phyloP scores from a whole-genome alignment of 257 asterid genomes.

The Sherardia arvensis region DNA sequence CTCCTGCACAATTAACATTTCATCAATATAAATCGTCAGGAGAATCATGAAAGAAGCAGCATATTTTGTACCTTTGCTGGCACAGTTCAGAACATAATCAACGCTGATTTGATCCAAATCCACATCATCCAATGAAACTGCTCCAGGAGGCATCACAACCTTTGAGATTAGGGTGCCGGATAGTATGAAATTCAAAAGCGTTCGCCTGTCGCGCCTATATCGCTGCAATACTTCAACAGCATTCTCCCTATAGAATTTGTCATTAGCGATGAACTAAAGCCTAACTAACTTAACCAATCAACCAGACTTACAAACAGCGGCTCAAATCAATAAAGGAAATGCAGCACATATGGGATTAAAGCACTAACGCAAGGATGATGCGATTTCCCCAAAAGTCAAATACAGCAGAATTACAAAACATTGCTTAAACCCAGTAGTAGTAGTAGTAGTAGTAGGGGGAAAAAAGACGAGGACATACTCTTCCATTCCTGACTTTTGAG shows the following conservation, averaged over 20 bases:
- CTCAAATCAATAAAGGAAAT: background rate
- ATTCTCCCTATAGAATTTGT: slow-evolving; percentile 43
- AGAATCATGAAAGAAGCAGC: slow-evolving; percentile 7
- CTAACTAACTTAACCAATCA: background rate
- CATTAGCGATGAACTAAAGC: background rate
- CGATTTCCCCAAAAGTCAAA: background rate
- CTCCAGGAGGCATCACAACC: slow-evolving; percentile 98
- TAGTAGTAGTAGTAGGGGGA: no score
- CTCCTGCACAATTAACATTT: slow-evolving; percentile 39
- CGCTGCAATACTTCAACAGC: slow-evolving; percentile 73
- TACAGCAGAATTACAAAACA: background rate
- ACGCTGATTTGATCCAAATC: slow-evolving; percentile 98
- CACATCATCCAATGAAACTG: slow-evolving; percentile 91
- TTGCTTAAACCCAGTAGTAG: background rate
- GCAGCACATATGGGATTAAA: background rate
- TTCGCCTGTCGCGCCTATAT: slow-evolving; percentile 79
- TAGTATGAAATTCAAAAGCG: slow-evolving; percentile 67
- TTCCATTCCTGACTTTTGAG: background rate
- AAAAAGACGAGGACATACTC: background rate
- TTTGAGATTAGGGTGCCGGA: slow-evolving; percentile 84
- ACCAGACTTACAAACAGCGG: background rate
- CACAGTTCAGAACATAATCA: slow-evolving; percentile 76
- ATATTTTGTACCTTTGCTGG: slow-evolving; percentile 62
- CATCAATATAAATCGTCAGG: slow-evolving; percentile 1
- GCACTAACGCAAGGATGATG: background rate